Evolutionary conservation across 306 rosid species (phyloP), one percentile per base, ranked within the genome.

Genomic region (Glycine latifolia): DNA sequence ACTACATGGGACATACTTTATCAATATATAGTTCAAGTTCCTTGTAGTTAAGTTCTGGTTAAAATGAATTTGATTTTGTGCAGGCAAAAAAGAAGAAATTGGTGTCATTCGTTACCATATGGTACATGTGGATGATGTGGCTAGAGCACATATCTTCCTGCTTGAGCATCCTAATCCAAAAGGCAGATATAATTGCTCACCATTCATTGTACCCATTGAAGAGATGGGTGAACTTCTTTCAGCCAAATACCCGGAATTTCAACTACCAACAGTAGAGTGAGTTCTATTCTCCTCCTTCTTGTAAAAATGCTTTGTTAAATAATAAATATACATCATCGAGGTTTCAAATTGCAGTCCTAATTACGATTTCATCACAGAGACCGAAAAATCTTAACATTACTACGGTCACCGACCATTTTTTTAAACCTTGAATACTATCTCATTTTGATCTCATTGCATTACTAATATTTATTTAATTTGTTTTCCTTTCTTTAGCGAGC

Each of bases 91-190:
- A 43, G 83, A 84, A 84, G 70, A 58, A 47, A 86, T 82, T 56
- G 79, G 76, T 8, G 16, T 79, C 47, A 84, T 43, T 20, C 78
- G 81, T 49, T 20, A 62, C 59, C 70, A 79, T 79, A 26, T 91
- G 86, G 94, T 84, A 26, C 90, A 92, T 78, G 91, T 87, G 12
- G 94, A 91, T 54, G 97, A 93, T 56, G 78, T 87, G 16, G 89
- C 86, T 2, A 85, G 92, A 41, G 87, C 93, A 67, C 91, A 91
- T 16, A 88, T 91, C 11, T 89, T 84, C 74, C 85, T 89, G 16
- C 83, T 91, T 35, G 93, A 91, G 77, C 79, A 87, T 63, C 82
- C 90, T 20, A 76, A 77, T 81, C 88, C 86, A 2, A 84, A 76
- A 16, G 97, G 94, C 16, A 85, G 94, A 71, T 93, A 87, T 33